Base-by-base conservation (phyloP, 345 rosid genomes). In the Acer negundo region DNA sequence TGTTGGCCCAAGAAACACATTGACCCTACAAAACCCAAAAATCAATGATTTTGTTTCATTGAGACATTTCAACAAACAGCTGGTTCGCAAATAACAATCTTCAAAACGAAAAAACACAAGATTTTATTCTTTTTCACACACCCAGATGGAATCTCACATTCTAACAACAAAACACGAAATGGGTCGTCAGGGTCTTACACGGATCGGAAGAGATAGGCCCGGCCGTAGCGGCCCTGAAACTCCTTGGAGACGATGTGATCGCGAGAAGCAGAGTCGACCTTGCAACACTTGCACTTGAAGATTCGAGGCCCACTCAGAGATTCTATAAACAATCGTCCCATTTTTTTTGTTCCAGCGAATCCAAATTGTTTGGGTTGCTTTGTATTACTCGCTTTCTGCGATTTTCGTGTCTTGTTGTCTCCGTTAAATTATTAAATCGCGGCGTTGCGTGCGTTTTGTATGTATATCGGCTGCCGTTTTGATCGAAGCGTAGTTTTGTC, bases 281-380 rank as follows among this genome's bases (percentile, higher is more conserved):
- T 81, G 82, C 90, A 87, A 63, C 35, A 77, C 74, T 74, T 84
- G 80, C 89, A 86, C 80, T 84, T 84, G 87, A 80, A 86, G 76
- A 86, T 82, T 74, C 74, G 83, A 6, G 77, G 53, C 28, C 87
- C 85, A 44, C 56, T 77, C 79, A 86, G 72, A 20, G 77, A 22
- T 15, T 81, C 82, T 67, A 79, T 71, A 70, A 77, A 85, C 40
- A 85, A 67, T 15, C 87, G 63, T 40, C 87, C 87, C 87, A 85
- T 85, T 9, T 26, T 56, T n/a, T 42, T 42, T 42, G 46, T 42
- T 42, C 46, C 46, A 9, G 46, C 46, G 46, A 42, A 42, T 42
- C 7, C 46, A 42, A 42, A 42, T 42, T 7, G 46, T 0, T 42
- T 42, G 46, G 46, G 46, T 8, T 42, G 46, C 46, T 42, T 42